phyloP scores from a whole-genome alignment of 2,329 filamentous ascomycete species.

The Plectosphaerella sp. region DNA sequence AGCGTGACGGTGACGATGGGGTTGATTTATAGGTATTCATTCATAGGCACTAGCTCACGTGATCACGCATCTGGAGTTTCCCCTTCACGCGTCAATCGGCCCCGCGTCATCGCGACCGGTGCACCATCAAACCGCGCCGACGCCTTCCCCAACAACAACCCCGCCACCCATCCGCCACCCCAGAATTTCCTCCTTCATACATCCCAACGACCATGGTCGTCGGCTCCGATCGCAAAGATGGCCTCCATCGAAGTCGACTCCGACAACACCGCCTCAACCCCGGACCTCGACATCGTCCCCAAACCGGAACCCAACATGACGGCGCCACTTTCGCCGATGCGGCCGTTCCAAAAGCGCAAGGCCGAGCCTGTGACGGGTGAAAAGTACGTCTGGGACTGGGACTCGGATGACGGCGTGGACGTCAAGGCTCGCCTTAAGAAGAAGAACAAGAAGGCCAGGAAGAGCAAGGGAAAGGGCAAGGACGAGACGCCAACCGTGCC shows the following conservation, averaged over 20 bases:
- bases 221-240: neutral
- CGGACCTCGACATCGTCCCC: neutral
- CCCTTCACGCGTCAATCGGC: too few species aligned
- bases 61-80: too few species aligned
- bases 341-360: conserved; percentile 29
- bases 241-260: conserved; percentile 3
- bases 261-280: conserved; percentile 1
- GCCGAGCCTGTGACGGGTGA: conserved; percentile 28
- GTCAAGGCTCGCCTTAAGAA: conserved; percentile 53
- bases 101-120: too few species aligned
- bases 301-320: conserved; percentile 1
- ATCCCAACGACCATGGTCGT: neutral
- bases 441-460: conserved; percentile 38
- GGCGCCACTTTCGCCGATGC: neutral
- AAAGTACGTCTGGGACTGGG: conserved; percentile 52
- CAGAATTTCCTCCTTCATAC: neutral
- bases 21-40: too few species aligned
- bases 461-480: conserved; percentile 37
- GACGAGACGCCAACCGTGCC: conserved; percentile 23
- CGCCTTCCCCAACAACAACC: neutral
- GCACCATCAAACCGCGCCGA: too few species aligned
- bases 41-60: too few species aligned
- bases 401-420: conserved; percentile 50
- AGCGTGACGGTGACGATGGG: too few species aligned
- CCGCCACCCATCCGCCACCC: neutral